Conservation (phyloP, 176 grass and related monocot species). For the Eremochloa ophiuroides region DNA sequence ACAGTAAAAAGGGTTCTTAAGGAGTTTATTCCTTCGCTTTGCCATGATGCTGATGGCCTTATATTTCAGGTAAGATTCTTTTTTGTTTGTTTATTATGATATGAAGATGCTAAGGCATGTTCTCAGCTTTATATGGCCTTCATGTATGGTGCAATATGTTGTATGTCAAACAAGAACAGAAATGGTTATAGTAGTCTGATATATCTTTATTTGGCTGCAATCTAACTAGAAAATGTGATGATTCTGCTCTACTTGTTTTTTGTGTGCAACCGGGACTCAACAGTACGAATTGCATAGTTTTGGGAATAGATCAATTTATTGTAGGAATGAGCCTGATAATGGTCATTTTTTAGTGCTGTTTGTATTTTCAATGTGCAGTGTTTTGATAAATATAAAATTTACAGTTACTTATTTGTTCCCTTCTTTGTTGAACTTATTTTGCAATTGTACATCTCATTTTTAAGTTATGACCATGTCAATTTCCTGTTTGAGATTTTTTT, state of each 20-base stretch:
- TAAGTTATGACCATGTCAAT: not conserved
- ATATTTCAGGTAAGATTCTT: constrained; percentile 88
- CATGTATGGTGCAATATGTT: not conserved
- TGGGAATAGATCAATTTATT: not conserved
- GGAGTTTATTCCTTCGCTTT: constrained; percentile 89
- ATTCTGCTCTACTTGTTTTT: not conserved
- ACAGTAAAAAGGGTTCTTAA: constrained; percentile 74
- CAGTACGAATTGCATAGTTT: not conserved
- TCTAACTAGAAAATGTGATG: not conserved
- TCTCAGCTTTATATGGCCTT: not conserved
- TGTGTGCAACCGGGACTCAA: not conserved
- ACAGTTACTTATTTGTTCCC: not conserved
- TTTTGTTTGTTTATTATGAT: not conserved
- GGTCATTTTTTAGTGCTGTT: not conserved
- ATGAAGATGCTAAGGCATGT: not conserved
- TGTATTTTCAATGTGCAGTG: not conserved
- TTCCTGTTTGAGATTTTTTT: not conserved
- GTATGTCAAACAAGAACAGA: not conserved
- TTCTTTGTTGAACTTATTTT: not conserved
- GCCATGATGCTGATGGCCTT: constrained; percentile 95
- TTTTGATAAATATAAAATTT: not conserved
- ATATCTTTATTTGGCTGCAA: constrained; percentile 10
- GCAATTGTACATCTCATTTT: not conserved
- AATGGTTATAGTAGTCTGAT: not conserved
- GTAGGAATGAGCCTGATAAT: not conserved